Percentiles rank a stretch among this genome's conserved stretches.
These are phyloP conservation scores for Phaseolus coccineus DNA, from an alignment of 331 rosid genomes.

Conservation along the genomic window DNA sequence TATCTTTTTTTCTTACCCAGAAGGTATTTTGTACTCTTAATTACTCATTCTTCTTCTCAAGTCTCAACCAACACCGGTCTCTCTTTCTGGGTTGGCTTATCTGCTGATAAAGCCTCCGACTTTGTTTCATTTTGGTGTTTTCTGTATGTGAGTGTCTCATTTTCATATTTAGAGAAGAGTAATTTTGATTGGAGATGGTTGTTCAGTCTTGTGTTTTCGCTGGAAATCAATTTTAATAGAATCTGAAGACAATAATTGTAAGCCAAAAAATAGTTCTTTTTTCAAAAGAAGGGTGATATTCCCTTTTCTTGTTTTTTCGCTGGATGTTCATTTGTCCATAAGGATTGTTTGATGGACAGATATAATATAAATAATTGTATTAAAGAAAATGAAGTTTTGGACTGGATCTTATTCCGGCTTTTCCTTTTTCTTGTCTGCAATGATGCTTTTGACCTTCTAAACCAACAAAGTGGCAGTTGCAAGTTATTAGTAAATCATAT, in stretches of 20 bases:
- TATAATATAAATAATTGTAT: conserved; percentile 35
- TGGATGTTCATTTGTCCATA: conserved; percentile 47
- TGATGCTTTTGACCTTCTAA: conserved; percentile 54
- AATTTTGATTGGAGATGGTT: conserved; percentile 39
- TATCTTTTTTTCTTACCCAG: conserved; percentile 18
- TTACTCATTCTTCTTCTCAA: background rate
- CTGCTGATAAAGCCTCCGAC: conserved; percentile 6
- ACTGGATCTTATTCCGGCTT: conserved; percentile 50
- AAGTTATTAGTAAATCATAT: conserved; percentile 41
- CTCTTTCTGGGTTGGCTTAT: conserved; percentile 35
- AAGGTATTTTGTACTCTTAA: conserved; percentile 26
- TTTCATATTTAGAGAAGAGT: conserved; percentile 33
- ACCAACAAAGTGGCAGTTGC: conserved; percentile 48
- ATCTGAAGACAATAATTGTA: conserved; percentile 36
- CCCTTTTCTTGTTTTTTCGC: conserved; percentile 39
- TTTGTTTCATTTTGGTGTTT: conserved; percentile 27
- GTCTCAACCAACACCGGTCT: conserved; percentile 12
- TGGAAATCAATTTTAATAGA: conserved; percentile 39
- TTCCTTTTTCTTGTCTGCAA: conserved; percentile 47
- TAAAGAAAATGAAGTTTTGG: conserved; percentile 39
- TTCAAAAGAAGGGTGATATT: conserved; percentile 25
- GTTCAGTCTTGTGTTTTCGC: conserved; percentile 42
- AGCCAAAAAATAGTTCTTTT: conserved; percentile 8
- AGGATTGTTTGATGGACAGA: conserved; percentile 32
- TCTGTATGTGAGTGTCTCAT: conserved; percentile 15